Evolutionary conservation across 305 asterid species (phyloP).

Genomic region (Fraxinus latifolia): DNA sequence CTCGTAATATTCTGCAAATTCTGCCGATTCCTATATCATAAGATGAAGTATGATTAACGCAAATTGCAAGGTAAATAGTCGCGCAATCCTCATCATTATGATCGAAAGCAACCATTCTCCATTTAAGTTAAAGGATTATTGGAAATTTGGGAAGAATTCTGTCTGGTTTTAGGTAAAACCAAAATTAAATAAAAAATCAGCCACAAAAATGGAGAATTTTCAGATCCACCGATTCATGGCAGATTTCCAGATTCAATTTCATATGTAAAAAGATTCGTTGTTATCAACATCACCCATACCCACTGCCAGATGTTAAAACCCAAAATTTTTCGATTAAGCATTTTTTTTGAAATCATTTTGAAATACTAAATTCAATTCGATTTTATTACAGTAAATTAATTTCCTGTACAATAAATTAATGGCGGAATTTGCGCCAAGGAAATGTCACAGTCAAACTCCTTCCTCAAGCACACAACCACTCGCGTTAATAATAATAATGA

Average conservation of each 20-base stretch:
- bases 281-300: constrained; percentile 35
- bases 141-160: too few relatives aligned
- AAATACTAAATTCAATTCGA: not conserved
- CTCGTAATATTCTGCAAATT: not conserved
- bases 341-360: not conserved
- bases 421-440: not conserved
- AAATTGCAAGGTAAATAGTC: too few relatives aligned
- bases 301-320: constrained; percentile 43
- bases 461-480: not conserved
- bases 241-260: not conserved
- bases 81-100: too few relatives aligned
- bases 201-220: too few relatives aligned
- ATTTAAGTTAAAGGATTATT: too few relatives aligned
- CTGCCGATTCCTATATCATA: not conserved
- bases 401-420: not conserved
- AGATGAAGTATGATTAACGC: too few relatives aligned
- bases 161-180: too few relatives aligned
- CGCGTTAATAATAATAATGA: too few relatives aligned
- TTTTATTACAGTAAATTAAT: too few relatives aligned
- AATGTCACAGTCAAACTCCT: not conserved
- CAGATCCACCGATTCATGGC: not conserved
- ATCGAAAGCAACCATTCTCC: too few relatives aligned
- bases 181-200: too few relatives aligned
- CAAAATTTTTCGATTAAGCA: not conserved
- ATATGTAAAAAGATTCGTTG: not conserved